Conservation (phyloP, 108 stramenopile species). For the Discostella pseudostelligera region DNA sequence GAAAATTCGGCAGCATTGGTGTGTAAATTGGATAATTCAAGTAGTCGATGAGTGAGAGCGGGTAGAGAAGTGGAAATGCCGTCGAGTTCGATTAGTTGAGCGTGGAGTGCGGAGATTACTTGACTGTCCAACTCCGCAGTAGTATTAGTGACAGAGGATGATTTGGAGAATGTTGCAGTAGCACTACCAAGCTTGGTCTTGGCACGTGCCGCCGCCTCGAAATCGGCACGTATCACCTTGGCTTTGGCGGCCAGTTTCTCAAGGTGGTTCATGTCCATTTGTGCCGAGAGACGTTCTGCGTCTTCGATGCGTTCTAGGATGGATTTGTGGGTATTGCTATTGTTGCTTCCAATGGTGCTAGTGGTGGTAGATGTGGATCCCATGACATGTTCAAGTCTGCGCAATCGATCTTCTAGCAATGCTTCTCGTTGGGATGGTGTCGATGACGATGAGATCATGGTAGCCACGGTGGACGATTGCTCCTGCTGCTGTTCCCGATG, state of each 20-base stretch:
- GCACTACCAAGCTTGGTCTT: constrained; percentile 12
- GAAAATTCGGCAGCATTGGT: constrained; percentile 59
- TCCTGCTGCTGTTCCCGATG: constrained; percentile 1
- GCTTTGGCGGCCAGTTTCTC: constrained; percentile 46
- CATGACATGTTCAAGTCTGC: constrained; percentile 31
- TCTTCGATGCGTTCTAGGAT: constrained; percentile 38
- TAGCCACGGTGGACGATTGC: background rate
- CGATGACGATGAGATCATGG: constrained; percentile 8
- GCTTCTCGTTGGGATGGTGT: constrained; percentile 5
- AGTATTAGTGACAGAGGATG: constrained; percentile 19
- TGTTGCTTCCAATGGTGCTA: background rate
- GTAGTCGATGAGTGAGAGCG: constrained; percentile 58
- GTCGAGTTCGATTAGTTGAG: constrained; percentile 70
- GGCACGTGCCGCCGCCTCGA: constrained; percentile 44
- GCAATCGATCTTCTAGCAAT: constrained; percentile 36
- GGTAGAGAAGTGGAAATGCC: constrained; percentile 64
- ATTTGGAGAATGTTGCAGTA: constrained; percentile 1
- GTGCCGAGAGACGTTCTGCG: constrained; percentile 23
- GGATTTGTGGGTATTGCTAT: constrained; percentile 4
- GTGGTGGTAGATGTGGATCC: constrained; percentile 8
- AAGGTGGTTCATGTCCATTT: constrained; percentile 31
- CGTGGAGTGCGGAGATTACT: constrained; percentile 67
- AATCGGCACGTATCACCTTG: constrained; percentile 38
- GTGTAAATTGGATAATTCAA: constrained; percentile 65
- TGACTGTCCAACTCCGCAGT: constrained; percentile 58